phyloP scores from a whole-genome alignment of 2,329 filamentous ascomycete genomes.

The Pseudogymnoascus sp. region DNA sequence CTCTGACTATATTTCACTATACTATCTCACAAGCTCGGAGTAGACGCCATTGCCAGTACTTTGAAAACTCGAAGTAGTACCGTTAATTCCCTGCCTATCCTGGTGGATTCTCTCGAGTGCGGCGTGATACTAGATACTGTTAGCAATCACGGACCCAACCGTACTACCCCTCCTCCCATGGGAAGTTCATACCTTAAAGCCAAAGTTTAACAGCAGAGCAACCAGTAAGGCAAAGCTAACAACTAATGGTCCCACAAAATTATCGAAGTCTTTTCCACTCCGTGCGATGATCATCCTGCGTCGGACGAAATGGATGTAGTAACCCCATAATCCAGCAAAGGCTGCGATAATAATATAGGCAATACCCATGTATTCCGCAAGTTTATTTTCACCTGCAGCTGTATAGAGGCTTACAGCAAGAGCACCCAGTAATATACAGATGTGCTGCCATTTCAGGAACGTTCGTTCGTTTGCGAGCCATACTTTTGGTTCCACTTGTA shows the following conservation, averaged over 20 bases:
- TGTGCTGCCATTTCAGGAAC: constrained; percentile 98
- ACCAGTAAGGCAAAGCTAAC: constrained; percentile 72
- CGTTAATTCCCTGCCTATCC: background rate
- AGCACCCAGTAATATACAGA: constrained; percentile 77
- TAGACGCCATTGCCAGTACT: background rate
- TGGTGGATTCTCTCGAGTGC: background rate
- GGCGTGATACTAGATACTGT: background rate
- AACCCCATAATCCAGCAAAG: constrained; percentile 84
- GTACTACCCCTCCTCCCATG: background rate
- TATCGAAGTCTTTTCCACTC: constrained; percentile 91
- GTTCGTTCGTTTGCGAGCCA: constrained; percentile 98
- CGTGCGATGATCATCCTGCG: constrained; percentile 73
- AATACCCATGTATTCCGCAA: constrained; percentile 73
- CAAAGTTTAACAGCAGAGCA: constrained; percentile 80
- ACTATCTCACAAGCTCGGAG: background rate
- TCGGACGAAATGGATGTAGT: constrained; percentile 69
- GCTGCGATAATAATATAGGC: constrained; percentile 75
- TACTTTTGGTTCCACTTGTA: constrained; percentile 94
- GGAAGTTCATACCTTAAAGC: constrained; percentile 58
- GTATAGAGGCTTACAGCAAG: constrained; percentile 82
- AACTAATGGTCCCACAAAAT: constrained; percentile 73
- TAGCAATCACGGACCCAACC: background rate
- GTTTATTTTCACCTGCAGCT: constrained; percentile 69
- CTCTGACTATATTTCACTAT: background rate
- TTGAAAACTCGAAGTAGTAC: background rate